These are phyloP conservation scores for Wallacemonas sp. DNA, from an alignment of 208 protist species.

Conservation along the genomic window DNA sequence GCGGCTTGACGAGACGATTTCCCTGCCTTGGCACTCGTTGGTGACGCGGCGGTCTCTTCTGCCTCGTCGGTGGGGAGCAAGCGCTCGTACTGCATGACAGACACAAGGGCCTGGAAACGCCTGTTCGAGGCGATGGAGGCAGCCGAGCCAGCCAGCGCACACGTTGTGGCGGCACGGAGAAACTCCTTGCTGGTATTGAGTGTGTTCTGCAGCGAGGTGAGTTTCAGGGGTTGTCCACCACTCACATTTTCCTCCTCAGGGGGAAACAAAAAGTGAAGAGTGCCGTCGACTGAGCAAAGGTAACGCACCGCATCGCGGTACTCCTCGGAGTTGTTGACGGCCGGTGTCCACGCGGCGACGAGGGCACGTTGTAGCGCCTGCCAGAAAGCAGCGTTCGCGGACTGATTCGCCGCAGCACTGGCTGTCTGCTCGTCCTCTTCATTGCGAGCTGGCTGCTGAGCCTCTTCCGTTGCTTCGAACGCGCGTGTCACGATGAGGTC, in stretches of 20 bases:
- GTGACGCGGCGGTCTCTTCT: not conserved
- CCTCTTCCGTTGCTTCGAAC: too few relatives aligned
- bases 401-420: not conserved
- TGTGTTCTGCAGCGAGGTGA: conserved; percentile 56
- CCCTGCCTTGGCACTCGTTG: not conserved
- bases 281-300: conserved; percentile 36
- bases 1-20: not conserved
- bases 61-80: conserved; percentile 29
- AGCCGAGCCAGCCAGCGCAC: conserved; percentile 61
- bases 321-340: conserved; percentile 6
- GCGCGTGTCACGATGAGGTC: not conserved
- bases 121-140: conserved; percentile 29
- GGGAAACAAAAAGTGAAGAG: conserved; percentile 39
- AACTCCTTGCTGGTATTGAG: conserved; percentile 51
- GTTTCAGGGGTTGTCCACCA: conserved; percentile 37
- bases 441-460: not conserved
- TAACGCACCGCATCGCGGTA: conserved; percentile 15
- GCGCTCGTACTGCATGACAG: conserved; percentile 56
- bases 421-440: conserved; percentile 1
- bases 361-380: conserved; percentile 31
- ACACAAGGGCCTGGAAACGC: conserved; percentile 34
- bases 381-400: conserved; percentile 42
- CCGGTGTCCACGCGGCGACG: conserved; percentile 42
- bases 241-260: conserved; percentile 5
- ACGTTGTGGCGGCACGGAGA: conserved; percentile 57